Evolutionary conservation across 257 asterid genomes (phyloP).

Genomic region (Galeopsis tetrahit): DNA sequence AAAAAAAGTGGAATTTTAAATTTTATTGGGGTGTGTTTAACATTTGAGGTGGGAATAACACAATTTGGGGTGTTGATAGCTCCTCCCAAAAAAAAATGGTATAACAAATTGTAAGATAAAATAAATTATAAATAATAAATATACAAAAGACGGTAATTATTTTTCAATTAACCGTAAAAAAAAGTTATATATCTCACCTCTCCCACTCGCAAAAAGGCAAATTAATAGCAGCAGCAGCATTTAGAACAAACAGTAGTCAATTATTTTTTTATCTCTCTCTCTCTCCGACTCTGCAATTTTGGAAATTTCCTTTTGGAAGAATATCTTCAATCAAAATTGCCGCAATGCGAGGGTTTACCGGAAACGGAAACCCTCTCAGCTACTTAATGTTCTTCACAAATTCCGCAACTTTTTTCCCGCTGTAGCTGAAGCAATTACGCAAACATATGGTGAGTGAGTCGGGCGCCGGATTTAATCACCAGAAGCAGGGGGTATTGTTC

Average conservation of each 20-base stretch:
- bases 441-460: constrained; percentile 66
- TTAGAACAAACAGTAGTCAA: constrained; percentile 30
- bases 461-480: constrained; percentile 54
- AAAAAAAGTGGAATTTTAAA: too few species aligned
- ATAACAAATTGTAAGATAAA: too few species aligned
- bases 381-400: constrained; percentile 18
- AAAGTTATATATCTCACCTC: too few species aligned
- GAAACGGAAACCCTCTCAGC: constrained; percentile 32
- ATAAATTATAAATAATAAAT: too few species aligned
- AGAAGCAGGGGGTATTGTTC: constrained; percentile 51
- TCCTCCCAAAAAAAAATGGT: too few species aligned
- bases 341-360: constrained; percentile 35
- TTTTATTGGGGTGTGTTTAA: too few species aligned
- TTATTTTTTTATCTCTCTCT: constrained; percentile 26
- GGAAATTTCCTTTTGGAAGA: constrained; percentile 31
- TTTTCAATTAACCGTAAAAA: too few species aligned
- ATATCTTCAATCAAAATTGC: constrained; percentile 24
- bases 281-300: constrained; percentile 32
- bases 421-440: constrained; percentile 34
- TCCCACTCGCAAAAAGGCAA: constrained; percentile 27
- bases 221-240: constrained; percentile 18
- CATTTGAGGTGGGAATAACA: too few species aligned
- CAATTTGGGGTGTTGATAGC: too few species aligned
- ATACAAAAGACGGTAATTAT: too few species aligned
- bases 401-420: constrained; percentile 27